Evolutionary conservation across 352 stramenopile species (phyloP), one percentile per base, ranked within the genome.

Genomic region (Phytophthora parvispora): DNA sequence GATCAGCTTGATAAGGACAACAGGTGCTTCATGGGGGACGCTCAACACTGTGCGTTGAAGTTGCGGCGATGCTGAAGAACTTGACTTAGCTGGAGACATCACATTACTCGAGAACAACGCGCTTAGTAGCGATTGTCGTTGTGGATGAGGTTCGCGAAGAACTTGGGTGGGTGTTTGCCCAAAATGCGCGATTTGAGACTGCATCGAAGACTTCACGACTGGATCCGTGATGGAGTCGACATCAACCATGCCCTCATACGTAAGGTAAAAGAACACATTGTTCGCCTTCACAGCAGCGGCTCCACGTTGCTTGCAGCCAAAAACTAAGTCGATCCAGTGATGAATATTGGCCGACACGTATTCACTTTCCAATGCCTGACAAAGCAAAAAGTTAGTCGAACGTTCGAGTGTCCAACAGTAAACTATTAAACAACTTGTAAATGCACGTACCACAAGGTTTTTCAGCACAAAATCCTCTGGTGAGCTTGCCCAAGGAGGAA

Each of bases 261-360:
- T 99, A 34, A 99, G 83, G 69, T 99, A 99, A 74, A 99, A 99
- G 74, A 99, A 99, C 10, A 99, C 78, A 72, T 99, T 99, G 67
- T 98, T 94, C 8, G 97, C 94, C 13, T 94, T 85, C 31, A 98
- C 84, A 9, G 98, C 97, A 29, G 93, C 92, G 27, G 75, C 55
- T 1, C 87, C 90, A 28, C 88, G 80, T 55, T 97, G 84, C 50
- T 83, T 94, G 13, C 74, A 80, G 7, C 89, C 90, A 69, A 96
- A 94, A 0, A 97, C 70, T 43, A 97, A 67, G 65, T 96, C 91
- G 34, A 98, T 98, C 77, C 96, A 94, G 55, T 98, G 85, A 60
- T 97, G 86, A 22, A 97, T 82, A 67, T 96, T 76, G 24, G 69
- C 59, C 12, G 89, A 96, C 6, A 96, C 90, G 47, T 94, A 95